Percentiles rank a stretch among this genome's conserved stretches.
Conservation (phyloP, 345 rosid species). For the Populus davidiana region DNA sequence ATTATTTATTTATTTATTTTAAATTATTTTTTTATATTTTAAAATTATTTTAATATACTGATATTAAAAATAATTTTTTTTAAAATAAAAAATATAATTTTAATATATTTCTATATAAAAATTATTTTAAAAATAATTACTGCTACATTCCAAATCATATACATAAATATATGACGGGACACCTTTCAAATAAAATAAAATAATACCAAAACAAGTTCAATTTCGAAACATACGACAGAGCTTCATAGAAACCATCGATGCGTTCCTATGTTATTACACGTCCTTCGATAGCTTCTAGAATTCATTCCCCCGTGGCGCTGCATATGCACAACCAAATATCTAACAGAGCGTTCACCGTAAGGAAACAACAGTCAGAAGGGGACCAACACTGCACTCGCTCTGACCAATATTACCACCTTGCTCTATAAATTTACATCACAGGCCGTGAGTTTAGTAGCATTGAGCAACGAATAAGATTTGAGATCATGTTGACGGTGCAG, state of each 20-base stretch:
- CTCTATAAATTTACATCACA: neutral
- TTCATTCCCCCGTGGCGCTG: neutral
- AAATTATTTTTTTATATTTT: no score
- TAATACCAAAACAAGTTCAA: neutral
- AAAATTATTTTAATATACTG: no score
- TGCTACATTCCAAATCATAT: no score
- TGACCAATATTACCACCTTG: neutral
- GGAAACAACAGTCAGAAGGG: neutral
- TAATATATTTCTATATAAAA: no score
- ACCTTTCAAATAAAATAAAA: no score
- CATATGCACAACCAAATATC: neutral
- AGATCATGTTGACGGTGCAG: constrained; percentile 42
- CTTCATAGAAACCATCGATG: constrained; percentile 9
- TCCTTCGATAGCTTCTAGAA: constrained; percentile 17
- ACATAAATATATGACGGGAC: no score
- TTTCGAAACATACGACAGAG: neutral
- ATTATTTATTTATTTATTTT: no score
- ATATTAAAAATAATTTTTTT: no score
- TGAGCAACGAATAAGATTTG: neutral
- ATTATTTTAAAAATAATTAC: no score
- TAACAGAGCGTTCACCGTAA: neutral
- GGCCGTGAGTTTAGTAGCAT: neutral
- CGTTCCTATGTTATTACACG: neutral
- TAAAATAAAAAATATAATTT: no score
- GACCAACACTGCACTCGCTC: neutral